Evolutionary conservation across 768 basidiomycete genomes (phyloP).

Genomic region (Boletus fagicola): DNA sequence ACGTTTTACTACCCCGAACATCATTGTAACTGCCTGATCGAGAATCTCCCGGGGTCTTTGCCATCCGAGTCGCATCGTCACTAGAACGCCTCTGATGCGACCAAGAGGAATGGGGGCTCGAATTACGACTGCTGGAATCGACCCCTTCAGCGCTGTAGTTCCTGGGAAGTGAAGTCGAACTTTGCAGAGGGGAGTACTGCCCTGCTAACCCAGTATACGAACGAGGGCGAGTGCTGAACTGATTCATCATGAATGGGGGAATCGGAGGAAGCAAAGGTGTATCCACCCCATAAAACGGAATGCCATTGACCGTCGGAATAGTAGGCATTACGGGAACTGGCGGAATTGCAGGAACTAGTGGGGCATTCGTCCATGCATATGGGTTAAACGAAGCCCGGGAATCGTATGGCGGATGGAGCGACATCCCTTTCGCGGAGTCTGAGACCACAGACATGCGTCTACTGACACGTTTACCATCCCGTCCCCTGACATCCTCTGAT

Average conservation of each 20-base stretch:
- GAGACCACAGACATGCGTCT: constrained; percentile 44
- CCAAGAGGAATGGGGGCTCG: constrained; percentile 20
- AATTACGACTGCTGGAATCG: constrained; percentile 15
- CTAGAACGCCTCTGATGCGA: constrained; percentile 33
- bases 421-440: constrained; percentile 32
- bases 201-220: constrained; percentile 32
- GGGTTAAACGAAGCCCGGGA: constrained; percentile 27
- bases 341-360: constrained; percentile 28
- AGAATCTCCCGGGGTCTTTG: constrained; percentile 8
- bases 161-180: constrained; percentile 18
- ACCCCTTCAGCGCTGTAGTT: constrained; percentile 28
- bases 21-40: constrained; percentile 20
- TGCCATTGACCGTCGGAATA: constrained; percentile 32
- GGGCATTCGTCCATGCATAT: constrained; percentile 27
- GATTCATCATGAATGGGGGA: constrained; percentile 73
- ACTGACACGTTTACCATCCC: constrained; percentile 36
- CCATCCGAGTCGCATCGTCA: constrained; percentile 27
- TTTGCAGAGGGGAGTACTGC: constrained; percentile 29
- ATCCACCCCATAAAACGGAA: constrained; percentile 52
- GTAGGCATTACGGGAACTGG: constrained; percentile 39
- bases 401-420: constrained; percentile 28
- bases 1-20: constrained; percentile 12
- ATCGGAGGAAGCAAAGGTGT: constrained; percentile 71
- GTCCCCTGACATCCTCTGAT: constrained; percentile 52
- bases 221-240: constrained; percentile 44